These are phyloP conservation scores for Neofusicoccum kwambonambiense DNA, from an alignment of 2,329 filamentous ascomycete species.

Conservation along the genomic window DNA sequence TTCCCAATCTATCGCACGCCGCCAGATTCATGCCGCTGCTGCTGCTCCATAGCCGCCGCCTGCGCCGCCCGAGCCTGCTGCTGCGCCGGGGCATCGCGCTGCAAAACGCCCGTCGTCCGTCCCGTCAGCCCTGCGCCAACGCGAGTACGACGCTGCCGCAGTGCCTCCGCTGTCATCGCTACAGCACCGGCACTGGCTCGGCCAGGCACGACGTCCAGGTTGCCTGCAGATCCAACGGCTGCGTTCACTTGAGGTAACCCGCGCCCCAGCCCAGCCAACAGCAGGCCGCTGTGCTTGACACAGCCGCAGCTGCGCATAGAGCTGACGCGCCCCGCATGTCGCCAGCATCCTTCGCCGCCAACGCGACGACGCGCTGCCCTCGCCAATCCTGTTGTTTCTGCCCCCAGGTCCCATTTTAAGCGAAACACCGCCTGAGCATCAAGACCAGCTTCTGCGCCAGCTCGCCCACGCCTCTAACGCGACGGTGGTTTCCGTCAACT, in stretches of 20 bases:
- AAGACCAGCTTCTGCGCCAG: slow-evolving; percentile 32
- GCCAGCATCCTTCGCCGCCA: slow-evolving; percentile 5
- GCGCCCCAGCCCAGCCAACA: background rate
- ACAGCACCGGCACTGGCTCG: slow-evolving; percentile 22
- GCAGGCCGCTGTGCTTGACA: background rate
- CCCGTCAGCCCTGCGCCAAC: background rate
- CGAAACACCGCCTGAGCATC: slow-evolving; percentile 19
- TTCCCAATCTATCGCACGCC: background rate
- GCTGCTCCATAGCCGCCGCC: background rate
- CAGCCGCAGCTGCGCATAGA: background rate
- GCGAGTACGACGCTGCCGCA: background rate
- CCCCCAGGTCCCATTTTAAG: slow-evolving; percentile 40
- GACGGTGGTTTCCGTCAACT: slow-evolving; percentile 47
- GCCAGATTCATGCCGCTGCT: background rate
- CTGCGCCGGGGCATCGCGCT: background rate
- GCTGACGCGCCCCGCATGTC: slow-evolving; percentile 6
- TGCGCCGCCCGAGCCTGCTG: background rate
- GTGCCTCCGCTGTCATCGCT: background rate
- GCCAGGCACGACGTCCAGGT: slow-evolving; percentile 31
- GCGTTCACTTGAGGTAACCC: slow-evolving; percentile 41
- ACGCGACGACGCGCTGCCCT: slow-evolving; percentile 14
- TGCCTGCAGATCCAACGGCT: slow-evolving; percentile 44
- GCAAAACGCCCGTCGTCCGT: background rate
- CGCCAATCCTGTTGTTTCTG: slow-evolving; percentile 43
- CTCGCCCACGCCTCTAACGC: slow-evolving; percentile 38